Evolutionary conservation across 768 basidiomycete species (phyloP).

Genomic region (Chlorophyllum brunneum): DNA sequence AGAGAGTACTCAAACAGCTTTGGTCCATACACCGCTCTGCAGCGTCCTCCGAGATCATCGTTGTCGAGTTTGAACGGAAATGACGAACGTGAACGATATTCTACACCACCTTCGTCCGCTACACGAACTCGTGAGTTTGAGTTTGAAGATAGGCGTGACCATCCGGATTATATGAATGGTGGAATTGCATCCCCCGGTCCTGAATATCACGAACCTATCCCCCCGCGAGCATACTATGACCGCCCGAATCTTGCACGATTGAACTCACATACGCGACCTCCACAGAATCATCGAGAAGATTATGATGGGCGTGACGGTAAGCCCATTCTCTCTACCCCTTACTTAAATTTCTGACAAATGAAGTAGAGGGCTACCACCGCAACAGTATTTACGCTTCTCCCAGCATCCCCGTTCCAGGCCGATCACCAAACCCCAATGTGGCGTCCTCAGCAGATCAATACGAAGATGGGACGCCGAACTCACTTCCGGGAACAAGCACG

Average conservation of each 20-base stretch:
- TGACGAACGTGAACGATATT: slow-evolving; percentile 1
- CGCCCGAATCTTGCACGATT: not conserved
- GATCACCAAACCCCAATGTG: not conserved
- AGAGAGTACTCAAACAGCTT: not conserved
- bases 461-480: not conserved
- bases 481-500: not conserved
- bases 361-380: not conserved
- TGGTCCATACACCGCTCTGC: not conserved
- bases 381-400: not conserved
- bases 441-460: not conserved
- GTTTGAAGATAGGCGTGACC: not conserved
- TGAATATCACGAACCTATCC: not conserved
- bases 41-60: not conserved
- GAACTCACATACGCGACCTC: not conserved
- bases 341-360: not conserved
- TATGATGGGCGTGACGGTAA: slow-evolving; percentile 5
- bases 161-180: not conserved
- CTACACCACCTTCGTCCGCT: not conserved
- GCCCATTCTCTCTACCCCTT: not conserved
- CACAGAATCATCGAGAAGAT: not conserved
- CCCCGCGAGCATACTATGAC: not conserved
- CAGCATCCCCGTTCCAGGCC: slow-evolving; percentile 7
- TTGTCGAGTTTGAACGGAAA: not conserved
- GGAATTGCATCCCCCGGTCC: no score
- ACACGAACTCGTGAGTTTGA: not conserved